A percentile compares a stretch with the other conserved stretches of the same genome.
phyloP scores from a whole-genome alignment of 495 filamentous ascomycete species.

The Neurospora sp. region DNA sequence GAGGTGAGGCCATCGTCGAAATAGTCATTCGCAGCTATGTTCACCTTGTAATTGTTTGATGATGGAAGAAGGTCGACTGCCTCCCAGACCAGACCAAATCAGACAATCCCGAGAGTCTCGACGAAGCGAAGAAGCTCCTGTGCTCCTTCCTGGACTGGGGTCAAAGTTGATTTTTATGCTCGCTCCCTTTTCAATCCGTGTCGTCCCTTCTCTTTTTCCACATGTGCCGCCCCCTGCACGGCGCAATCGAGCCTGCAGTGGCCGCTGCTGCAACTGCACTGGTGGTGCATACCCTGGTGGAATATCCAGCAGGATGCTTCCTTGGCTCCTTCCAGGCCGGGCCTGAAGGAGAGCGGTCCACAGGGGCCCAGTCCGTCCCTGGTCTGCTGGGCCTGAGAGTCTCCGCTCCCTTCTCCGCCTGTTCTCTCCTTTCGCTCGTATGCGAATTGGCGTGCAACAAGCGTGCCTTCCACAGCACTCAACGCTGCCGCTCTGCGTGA shows the following conservation, averaged over 20 bases:
- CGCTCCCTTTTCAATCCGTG: background rate
- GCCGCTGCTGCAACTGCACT: background rate
- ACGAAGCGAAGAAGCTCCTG: background rate
- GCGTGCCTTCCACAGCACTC: background rate
- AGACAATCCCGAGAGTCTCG: background rate
- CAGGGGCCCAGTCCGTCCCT: background rate
- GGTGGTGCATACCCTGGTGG: background rate
- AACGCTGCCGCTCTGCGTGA: background rate
- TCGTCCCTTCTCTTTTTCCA: background rate
- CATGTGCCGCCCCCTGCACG: background rate
- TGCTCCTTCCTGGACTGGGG: background rate
- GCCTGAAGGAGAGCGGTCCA: background rate
- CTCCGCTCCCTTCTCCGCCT: constrained; percentile 9
- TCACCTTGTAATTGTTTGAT: background rate
- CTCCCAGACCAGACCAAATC: background rate
- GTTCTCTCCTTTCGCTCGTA: background rate
- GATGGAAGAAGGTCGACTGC: background rate
- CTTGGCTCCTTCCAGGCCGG: background rate
- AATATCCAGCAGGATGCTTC: background rate
- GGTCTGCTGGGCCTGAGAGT: constrained; percentile 10
- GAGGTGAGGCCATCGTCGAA: background rate
- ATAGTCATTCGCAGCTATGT: background rate
- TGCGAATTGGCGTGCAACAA: background rate
- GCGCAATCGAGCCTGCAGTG: background rate
- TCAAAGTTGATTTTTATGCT: background rate